Base-by-base conservation (phyloP, 2,329 filamentous ascomycete species). In the Macrophomina phaseolina region DNA sequence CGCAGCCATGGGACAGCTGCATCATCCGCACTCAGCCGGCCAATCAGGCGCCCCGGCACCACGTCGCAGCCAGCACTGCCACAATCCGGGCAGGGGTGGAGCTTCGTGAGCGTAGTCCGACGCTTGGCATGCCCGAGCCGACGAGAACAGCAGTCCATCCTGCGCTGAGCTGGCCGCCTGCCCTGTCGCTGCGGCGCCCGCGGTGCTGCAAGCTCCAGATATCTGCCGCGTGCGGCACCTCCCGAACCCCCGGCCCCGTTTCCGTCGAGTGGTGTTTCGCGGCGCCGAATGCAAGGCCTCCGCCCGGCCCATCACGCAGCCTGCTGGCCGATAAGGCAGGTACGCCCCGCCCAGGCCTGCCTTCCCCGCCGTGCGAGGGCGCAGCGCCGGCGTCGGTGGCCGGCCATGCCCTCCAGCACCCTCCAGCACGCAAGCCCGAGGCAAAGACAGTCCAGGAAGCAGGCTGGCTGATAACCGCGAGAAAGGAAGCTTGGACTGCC, bases 21-120 rank as follows among this genome's bases (percentile, higher is more conserved):
- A 60, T 60, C 55, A 60, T 60, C 55, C 55, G 55, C 55, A 14
- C 3, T 6, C 23, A 7, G 11, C 55, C 55, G 55, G 55, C 56
- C 56, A 61, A 61, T 46, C 56, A 61, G 40, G 30, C 49, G 28
- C 32, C 23, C 52, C 34, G 34, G 18, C 16, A 30, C 40, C 40
- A 18, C 42, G 56, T 45, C 40, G 40, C 40, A 38, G 42, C 16
- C 56, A 46, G 56, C 56, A 61, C 56, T 61, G 56, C 56, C 56
- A 61, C 56, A 61, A 61, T 61, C 8, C 40, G 14, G 8, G 16
- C 56, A 32, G 56, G 56, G 56, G 18, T 61, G 3, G 23, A 36
- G 23, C 55, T 42, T 32, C 9, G 55, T 6, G 30, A 12, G 6
- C 3, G 30, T 5, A 40, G 48, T 61, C 40, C 55, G 55, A 18